These are phyloP conservation scores for Phallus indusiatus DNA, from an alignment of 768 basidiomycete genomes.

Conservation along the genomic window DNA sequence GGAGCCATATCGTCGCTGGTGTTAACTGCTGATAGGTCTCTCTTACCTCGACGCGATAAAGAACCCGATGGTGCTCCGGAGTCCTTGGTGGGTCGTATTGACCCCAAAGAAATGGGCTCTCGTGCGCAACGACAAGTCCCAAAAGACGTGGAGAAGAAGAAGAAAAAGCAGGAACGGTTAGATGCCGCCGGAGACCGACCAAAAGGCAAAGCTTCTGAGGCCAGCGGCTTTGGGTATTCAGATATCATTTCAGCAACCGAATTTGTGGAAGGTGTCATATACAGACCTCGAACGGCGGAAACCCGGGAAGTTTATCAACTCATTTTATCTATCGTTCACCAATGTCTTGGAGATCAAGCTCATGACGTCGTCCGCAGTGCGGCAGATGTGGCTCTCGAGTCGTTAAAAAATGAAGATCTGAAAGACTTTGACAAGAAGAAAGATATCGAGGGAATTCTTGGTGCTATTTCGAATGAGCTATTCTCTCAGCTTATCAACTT, in stretches of 20 bases:
- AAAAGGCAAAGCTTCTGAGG: conserved; percentile 50
- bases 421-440: conserved; percentile 98
- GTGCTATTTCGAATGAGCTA: conserved; percentile 52
- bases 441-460: conserved; percentile 75
- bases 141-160: conserved; percentile 88
- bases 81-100: conserved; percentile 83
- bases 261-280: conserved; percentile 86
- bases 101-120: conserved; percentile 88
- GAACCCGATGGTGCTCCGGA: conserved; percentile 97
- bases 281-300: conserved; percentile 89
- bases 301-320: conserved; percentile 93
- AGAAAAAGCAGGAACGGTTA: conserved; percentile 68
- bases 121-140: conserved; percentile 74
- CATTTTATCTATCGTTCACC: conserved; percentile 76
- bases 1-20: conserved; percentile 91
- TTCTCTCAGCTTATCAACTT: conserved; percentile 80
- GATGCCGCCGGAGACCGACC: conserved; percentile 46
- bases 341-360: conserved; percentile 83
- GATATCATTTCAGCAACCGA: conserved; percentile 94
- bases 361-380: conserved; percentile 94
- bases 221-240: conserved; percentile 65
- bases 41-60: conserved; percentile 77
- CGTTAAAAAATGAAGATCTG: conserved; percentile 76
- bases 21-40: conserved; percentile 80
- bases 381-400: conserved; percentile 84